Evolutionary conservation across 176 grass and related monocot species (phyloP), one percentile per base, ranked within the genome.

Genomic region (Oropetium thomaeum): DNA sequence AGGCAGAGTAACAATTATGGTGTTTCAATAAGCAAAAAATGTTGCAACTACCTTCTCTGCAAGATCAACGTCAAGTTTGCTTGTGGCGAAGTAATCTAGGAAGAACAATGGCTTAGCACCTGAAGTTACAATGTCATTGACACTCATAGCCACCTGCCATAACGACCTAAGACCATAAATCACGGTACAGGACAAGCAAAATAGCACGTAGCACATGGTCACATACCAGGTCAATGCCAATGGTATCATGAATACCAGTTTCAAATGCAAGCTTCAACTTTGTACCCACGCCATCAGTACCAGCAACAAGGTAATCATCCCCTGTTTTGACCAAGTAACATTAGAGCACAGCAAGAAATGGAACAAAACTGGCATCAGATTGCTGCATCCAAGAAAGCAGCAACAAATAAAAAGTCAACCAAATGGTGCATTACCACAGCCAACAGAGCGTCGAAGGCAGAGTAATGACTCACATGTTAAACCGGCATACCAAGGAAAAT

Each of bases 231-330:
- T 99, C 92, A 74, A 95, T 88, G 38, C 96, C 96, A 61, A 99
- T 99, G 0, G 96, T 99, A 51, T 99, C 89, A 82, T 99, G 96
- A 65, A 90, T 95, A 61, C 84, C 96, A n/a, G 96, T 88, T 63
- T 99, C 96, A 77, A 99, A 95, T 4, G 96, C 96, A 77, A 99
- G 89, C 73, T 99, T 99, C 30, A 99, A 76, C 84, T 99, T 95
- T 12, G 92, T 99, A 51, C 96, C 96, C 23, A 99, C 96, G 19
- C 96, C 96, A 19, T 99, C 96, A 0, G 89, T 99, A 1, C 96
- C 89, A 63, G 82, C 89, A 38, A 99, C 96, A 67, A 99, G 89
- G 19, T 87, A 99, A 19, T 85, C 69, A 51, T 92, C 91, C 32
- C 89, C 96, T 95, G 87, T 65, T 54, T 49, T 42, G 78, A 2